Conservation (phyloP, 768 basidiomycete genomes). For the Phanerochaete sordida region DNA sequence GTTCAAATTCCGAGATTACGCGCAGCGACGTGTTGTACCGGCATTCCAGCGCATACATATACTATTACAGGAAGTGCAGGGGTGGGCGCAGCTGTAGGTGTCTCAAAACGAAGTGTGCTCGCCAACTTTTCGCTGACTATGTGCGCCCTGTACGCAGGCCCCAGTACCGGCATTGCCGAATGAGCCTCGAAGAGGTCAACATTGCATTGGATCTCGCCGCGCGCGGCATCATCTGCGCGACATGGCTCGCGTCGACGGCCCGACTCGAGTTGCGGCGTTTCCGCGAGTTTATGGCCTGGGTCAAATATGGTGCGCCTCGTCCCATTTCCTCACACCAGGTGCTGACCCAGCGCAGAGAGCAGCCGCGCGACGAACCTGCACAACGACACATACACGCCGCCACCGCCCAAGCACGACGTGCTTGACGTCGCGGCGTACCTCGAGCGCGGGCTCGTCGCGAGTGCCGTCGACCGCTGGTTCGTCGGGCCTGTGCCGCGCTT, state of each 20-base stretch:
- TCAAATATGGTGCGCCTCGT: constrained; percentile 61
- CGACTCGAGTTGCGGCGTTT: constrained; percentile 70
- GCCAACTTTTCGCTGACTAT: background rate
- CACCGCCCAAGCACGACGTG: constrained; percentile 60
- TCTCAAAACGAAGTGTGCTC: no score
- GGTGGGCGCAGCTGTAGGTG: constrained; percentile 71
- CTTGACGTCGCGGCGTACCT: constrained; percentile 81
- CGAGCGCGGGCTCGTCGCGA: constrained; percentile 62
- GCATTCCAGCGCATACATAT: constrained; percentile 76
- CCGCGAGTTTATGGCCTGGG: constrained; percentile 76
- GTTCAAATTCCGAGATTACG: constrained; percentile 67
- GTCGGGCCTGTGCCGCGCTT: constrained; percentile 57
- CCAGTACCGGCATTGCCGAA: constrained; percentile 50
- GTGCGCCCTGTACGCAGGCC: constrained; percentile 38
- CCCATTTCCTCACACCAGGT: background rate
- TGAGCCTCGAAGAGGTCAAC: constrained; percentile 47
- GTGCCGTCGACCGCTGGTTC: constrained; percentile 80
- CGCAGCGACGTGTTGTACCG: constrained; percentile 66
- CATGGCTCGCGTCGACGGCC: constrained; percentile 65
- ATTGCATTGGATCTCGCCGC: constrained; percentile 50
- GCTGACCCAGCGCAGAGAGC: background rate
- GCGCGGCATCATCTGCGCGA: constrained; percentile 58
- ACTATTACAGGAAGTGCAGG: constrained; percentile 72
- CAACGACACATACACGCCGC: constrained; percentile 40
- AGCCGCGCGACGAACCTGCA: background rate